Conservation (phyloP, 2,329 filamentous ascomycete genomes). For the Amesomyces nigricolor region DNA sequence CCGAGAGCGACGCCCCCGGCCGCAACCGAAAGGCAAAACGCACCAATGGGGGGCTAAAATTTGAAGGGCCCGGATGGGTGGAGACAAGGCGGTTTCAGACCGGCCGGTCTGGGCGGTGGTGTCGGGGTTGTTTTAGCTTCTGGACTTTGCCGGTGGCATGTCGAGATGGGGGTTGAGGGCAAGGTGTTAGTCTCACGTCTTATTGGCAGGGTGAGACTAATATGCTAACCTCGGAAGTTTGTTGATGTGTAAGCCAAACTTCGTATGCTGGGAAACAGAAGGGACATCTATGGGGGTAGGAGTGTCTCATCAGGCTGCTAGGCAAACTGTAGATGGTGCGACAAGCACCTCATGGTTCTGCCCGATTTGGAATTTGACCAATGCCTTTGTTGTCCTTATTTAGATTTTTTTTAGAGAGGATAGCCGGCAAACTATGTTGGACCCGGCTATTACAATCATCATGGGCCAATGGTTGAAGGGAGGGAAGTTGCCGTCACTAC, state of each 20-base stretch:
- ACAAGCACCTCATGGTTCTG: not conserved
- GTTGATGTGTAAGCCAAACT: not conserved
- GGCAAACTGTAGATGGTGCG: slow-evolving; percentile 1
- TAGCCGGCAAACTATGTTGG: not conserved
- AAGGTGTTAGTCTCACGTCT: not conserved
- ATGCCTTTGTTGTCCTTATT: not conserved
- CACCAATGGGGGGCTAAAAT: not conserved
- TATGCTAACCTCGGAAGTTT: not conserved
- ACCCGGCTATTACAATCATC: not conserved
- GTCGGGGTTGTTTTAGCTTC: too few species aligned
- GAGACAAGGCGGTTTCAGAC: too few species aligned
- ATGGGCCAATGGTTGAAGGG: not conserved
- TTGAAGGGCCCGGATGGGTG: too few species aligned
- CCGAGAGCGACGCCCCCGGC: too few species aligned
- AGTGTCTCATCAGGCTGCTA: not conserved
- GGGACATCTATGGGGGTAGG: too few species aligned
- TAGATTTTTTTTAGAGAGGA: too few species aligned
- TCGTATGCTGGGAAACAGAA: too few species aligned
- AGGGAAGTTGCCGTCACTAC: too few species aligned
- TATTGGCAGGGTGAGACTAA: too few species aligned
- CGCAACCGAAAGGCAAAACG: too few species aligned
- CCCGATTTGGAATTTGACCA: not conserved
- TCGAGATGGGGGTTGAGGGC: not conserved
- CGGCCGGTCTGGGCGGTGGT: too few species aligned
- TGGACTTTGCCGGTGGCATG: too few species aligned